These are phyloP conservation scores for Paxillus rubicundulus DNA, from an alignment of 768 basidiomycete species.

Conservation along the genomic window DNA sequence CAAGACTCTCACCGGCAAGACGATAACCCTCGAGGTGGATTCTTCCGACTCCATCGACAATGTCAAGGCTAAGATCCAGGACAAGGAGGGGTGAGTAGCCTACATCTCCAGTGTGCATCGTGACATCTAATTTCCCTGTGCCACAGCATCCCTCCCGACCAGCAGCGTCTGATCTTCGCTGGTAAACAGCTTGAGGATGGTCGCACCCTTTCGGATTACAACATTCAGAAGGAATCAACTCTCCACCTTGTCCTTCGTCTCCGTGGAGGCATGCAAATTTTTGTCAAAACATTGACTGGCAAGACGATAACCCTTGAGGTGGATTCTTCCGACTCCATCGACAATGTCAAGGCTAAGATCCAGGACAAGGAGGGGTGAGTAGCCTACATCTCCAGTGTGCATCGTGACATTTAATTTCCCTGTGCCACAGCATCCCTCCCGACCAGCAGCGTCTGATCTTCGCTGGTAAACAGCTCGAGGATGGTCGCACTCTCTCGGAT, in stretches of 20 bases:
- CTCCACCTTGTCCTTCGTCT: slow-evolving; percentile 74
- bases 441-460: slow-evolving; percentile 91
- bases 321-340: slow-evolving; percentile 90
- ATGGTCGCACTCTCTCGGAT: slow-evolving; percentile 83
- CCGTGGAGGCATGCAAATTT: slow-evolving; percentile 90
- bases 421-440: slow-evolving; percentile 46
- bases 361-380: slow-evolving; percentile 69
- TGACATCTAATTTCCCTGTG: no score
- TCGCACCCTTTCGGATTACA: slow-evolving; percentile 86
- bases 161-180: slow-evolving; percentile 88
- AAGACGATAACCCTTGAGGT: slow-evolving; percentile 94
- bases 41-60: slow-evolving; percentile 87
- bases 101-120: no score
- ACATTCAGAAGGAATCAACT: slow-evolving; percentile 88
- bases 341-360: slow-evolving; percentile 83
- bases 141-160: slow-evolving; percentile 70
- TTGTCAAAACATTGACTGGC: slow-evolving; percentile 84
- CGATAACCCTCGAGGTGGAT: slow-evolving; percentile 88
- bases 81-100: slow-evolving; percentile 61
- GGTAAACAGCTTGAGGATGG: slow-evolving; percentile 93
- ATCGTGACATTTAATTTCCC: no score
- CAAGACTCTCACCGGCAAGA: slow-evolving; percentile 85
- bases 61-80: slow-evolving; percentile 90
- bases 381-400: no score
- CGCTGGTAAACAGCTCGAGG: slow-evolving; percentile 92